phyloP scores from a whole-genome alignment of 371 early-diverging fungal genomes.

The Sporodiniella umbellata region DNA sequence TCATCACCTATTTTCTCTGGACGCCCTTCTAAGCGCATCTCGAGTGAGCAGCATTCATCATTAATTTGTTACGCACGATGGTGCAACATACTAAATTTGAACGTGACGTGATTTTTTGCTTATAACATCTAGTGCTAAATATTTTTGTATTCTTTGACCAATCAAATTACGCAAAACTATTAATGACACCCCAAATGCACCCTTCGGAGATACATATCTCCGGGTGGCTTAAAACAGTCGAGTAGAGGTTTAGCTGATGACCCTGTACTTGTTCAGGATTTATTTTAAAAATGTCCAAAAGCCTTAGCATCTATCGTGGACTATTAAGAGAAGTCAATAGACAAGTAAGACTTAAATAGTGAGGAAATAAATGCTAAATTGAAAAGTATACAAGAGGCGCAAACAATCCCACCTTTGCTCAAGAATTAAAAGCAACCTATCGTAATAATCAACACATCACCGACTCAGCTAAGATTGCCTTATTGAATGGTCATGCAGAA shows the following conservation, averaged over 20 bases:
- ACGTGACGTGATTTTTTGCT: too few species aligned
- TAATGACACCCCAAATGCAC: too few species aligned
- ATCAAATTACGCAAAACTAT: too few species aligned
- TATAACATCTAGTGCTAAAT: too few species aligned
- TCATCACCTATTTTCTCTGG: constrained; percentile 21
- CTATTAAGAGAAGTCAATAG: constrained; percentile 38
- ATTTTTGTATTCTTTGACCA: too few species aligned
- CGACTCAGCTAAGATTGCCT: constrained; percentile 27
- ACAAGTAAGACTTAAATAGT: constrained; percentile 36
- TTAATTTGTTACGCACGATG: neutral
- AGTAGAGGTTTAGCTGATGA: too few species aligned
- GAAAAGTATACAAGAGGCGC: constrained; percentile 37
- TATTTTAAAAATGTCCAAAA: constrained; percentile 19
- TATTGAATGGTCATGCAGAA: constrained; percentile 39
- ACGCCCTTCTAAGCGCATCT: neutral
- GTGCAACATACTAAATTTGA: neutral
- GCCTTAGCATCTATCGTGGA: constrained; percentile 28
- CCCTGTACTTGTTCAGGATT: too few species aligned
- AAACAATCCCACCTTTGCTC: constrained; percentile 28
- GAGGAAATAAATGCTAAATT: too few species aligned
- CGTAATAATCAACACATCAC: constrained; percentile 27
- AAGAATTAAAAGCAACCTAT: constrained; percentile 36
- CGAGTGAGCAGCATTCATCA: constrained; percentile 4
- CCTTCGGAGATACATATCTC: too few species aligned
- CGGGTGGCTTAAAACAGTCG: too few species aligned